Base-by-base conservation (phyloP, 2,329 filamentous ascomycete species). In the Capronia coronata region DNA sequence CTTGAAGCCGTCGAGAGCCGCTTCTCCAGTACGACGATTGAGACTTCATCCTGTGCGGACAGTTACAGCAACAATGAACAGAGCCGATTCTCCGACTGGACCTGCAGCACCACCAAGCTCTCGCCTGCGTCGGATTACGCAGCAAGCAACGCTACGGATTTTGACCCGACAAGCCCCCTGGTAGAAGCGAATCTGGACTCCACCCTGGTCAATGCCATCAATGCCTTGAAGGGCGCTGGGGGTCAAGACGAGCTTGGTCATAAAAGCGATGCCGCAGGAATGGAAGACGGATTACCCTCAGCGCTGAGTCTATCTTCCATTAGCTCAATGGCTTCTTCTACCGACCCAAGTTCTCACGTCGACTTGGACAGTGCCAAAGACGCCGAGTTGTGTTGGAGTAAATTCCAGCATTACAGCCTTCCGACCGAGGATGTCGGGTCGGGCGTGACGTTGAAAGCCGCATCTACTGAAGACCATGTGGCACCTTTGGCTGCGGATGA, bases 11-110 rank as follows among this genome's bases (percentile, higher is more conserved):
- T 59, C 13, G 44, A 56, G 35, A 62, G 59, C 46, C 58, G 56
- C 41, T 61, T 61, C 50, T 60, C 58, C 1, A 49, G 42, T 25
- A 58, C 54, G 7, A 61, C 59, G 3, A 55, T 61, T 32, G 55
- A 56, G 21, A 61, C 58, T 11, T 47, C 46, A 32, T 50, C 51
- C 7, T 32, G 47, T 21, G 44, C 46, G 14, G 46, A 46, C 16
- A 55, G 54, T 27, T 52, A 51, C 39, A 46, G 48, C 19, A 38
- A 49, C 29, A 34, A 56, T n/a, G 54, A 55, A 18, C 63, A 59
- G n/a, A 72, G 70, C 48, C 68, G 67, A 47, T 72, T 72, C 49
- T 73, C 70, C 1, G 66, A 66, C 43, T 65, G 68, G 55, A 66
- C 64, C 1, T 63, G 61, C 22, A 63, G 62, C 11, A 67, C 67